A percentile compares a stretch with the other conserved stretches of the same genome.
These are phyloP conservation scores for Sophora flavescens DNA, from an alignment of 306 rosid genomes.

Conservation along the genomic window DNA sequence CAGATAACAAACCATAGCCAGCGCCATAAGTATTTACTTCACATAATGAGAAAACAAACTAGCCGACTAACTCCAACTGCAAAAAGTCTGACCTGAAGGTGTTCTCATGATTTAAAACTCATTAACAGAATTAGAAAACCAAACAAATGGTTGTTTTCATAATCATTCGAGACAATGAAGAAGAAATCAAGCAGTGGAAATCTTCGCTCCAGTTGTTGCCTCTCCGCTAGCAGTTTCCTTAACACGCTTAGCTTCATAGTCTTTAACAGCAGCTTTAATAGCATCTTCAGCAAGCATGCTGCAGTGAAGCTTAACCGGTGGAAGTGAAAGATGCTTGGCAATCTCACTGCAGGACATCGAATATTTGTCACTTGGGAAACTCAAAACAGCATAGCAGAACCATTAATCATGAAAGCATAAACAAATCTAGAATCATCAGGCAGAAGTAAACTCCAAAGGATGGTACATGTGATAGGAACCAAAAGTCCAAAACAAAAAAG, in stretches of 20 bases:
- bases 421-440: neutral
- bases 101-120: constrained; percentile 13
- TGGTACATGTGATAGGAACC: neutral
- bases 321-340: constrained; percentile 91
- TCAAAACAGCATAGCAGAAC: neutral
- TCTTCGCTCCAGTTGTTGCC: constrained; percentile 50
- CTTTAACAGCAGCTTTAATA: constrained; percentile 94
- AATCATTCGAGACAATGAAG: constrained; percentile 20
- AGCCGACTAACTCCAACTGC: constrained; percentile 25
- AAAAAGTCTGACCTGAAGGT: neutral
- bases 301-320: constrained; percentile 96
- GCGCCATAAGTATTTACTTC: constrained; percentile 16
- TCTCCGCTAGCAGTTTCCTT: constrained; percentile 44
- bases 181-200: constrained; percentile 51
- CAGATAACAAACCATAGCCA: constrained; percentile 30
- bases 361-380: constrained; percentile 6
- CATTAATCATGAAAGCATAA: constrained; percentile 27
- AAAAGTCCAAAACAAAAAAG: constrained; percentile 6
- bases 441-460: neutral
- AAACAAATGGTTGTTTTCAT: constrained; percentile 20
- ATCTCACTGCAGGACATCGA: constrained; percentile 67
- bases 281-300: constrained; percentile 99
- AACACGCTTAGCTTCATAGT: constrained; percentile 68
- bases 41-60: constrained; percentile 8
- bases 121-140: neutral